Base-by-base conservation (phyloP, 768 basidiomycete species). In the Trametes gibbosa region DNA sequence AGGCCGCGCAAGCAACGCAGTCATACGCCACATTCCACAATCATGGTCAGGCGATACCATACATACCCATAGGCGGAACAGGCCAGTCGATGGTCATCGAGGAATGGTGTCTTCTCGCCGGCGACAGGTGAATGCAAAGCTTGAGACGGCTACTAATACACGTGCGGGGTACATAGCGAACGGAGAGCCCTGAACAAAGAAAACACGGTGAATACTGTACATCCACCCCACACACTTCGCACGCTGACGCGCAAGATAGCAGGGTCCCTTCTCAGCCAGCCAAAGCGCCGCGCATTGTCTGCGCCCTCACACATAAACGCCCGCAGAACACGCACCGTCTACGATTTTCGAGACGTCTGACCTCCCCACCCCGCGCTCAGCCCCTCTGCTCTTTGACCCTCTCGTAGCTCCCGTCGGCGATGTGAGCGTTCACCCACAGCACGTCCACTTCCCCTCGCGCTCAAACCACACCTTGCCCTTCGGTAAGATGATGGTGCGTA, bases 401-500 rank as follows among this genome's bases (percentile, higher is more conserved):
- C 19, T 32, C n/a, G 25, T n/a, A 3, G 3, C 24, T 21, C 16
- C 25, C 29, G 21, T 42, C 41, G 29, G 29, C 29, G 10, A 32
- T 4, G 10, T 32, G 29, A n/a, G 16, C 43, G 21, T n/a, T 58
- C 57, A 61, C 21, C 51, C 58, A 37, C 61, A 65, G 47, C 65
- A 67, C 39, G 48, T 32, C 66, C 68, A 66, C 37, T 61, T 51
- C 43, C 68, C 61, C 46, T 64, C 56, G 48, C 66, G 54, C 59
- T 64, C 53, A 63, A 84, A 85, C 86, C 86, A 88, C 8, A 86
- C 80, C 52, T 78, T 71, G 2, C 86, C 86, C 58, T 77, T 77
- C 0, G 86, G 85, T 0, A 88, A 70, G 16, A 88, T 86, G 53
- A 88, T 83, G 0, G 86, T 86, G 57, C 76, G 75, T 29, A 87